Evolutionary conservation across 1,139 yeast genomes (phyloP), one percentile per base, ranked within the genome.

Genomic region (Taphrina pruni): DNA sequence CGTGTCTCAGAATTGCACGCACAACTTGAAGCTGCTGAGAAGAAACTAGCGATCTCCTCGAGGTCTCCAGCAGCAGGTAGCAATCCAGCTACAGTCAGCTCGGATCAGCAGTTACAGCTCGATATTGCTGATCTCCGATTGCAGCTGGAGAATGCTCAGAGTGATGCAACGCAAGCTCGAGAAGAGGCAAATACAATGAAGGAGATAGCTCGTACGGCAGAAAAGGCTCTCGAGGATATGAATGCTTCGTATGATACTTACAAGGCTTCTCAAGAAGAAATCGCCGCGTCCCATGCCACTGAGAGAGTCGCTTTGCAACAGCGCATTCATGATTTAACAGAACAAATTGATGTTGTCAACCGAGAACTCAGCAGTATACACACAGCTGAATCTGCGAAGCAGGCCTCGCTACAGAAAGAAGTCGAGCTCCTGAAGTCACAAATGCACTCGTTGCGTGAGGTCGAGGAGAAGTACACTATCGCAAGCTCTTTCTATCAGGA

Each of bases 141-240:
- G 43, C 82, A 82, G 54, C 76, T 86, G 50, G 81, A 81, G 32
- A 78, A 80, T 50, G 76, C 85, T 0, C 78, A 81, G 65, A 77
- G 79, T 55, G 86, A 84, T 66, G 78, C 87, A 43, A 84, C 81
- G 17, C 79, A 82, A 60, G 82, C 86, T 1, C 80, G 81, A 65
- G 79, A 81, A 43, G 85, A 83, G 72, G 77, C 84, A 14, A 80
- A 80, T 11, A 85, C 86, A 72, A 82, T 86, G 73, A 84, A 84
- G 72, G 81, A 80, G 14, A 79, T 85, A 41, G 82, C 87, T 0
- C 73, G 74, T 45, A 81, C 85, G 3, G 81, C 87, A 3, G 88
- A 86, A 73, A 81, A 81, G 65, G 82, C 86, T 12, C 76, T 86
- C 50, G 76, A 75, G 26, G 76, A 79, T 41, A 74, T 85, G 74